Evolutionary conservation across 2,329 filamentous ascomycete genomes (phyloP), one percentile per base, ranked within the genome.

Genomic region (Ilyonectria robusta): DNA sequence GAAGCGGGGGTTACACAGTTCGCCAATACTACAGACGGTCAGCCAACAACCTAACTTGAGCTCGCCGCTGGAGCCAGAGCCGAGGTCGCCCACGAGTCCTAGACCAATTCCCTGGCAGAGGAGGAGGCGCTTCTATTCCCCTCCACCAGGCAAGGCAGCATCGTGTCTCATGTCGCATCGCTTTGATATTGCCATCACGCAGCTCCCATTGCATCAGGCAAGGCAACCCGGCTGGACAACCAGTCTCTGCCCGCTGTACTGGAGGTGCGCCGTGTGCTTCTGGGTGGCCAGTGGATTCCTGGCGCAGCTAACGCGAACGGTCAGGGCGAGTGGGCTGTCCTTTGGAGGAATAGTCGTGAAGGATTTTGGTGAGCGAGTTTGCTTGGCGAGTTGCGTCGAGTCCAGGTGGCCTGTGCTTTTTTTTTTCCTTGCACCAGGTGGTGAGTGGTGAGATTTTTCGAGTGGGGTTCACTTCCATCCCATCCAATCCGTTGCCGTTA

Each of bases 271-370:
- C 9, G 35, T 37, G 40, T 42, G 40, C 15, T n/a, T 42, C 40
- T 47, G 33, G 44, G 35, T 37, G 46, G 40, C 15, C 40, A 19
- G 51, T 23, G 51, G 55, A 29, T 59, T 54, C 33, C 23, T 33
- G 47, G 15, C 17, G 40, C 47, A 57, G 23, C 53, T 59, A 66
- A 62, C 54, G 64, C 47, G 64, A 66, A 54, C 23, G 40, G 44
- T 59, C 54, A 51, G 64, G 53, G 31, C 54, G 48, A 54, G 59
- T 66, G 64, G 64, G 51, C 59, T 62, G 64, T 65, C 62, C 59
- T 53, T 66, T 53, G 58, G 51, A 66, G 58, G 58, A 47, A 65
- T 60, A 59, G 61, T 51, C 54, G 61, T 35, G 50, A 35, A 31
- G 15, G 53, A 44, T 57, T 57, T 42, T 46, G 62, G 42, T 59